phyloP scores from a whole-genome alignment of 2,329 filamentous ascomycete species.

The Cladosporium sp. region DNA sequence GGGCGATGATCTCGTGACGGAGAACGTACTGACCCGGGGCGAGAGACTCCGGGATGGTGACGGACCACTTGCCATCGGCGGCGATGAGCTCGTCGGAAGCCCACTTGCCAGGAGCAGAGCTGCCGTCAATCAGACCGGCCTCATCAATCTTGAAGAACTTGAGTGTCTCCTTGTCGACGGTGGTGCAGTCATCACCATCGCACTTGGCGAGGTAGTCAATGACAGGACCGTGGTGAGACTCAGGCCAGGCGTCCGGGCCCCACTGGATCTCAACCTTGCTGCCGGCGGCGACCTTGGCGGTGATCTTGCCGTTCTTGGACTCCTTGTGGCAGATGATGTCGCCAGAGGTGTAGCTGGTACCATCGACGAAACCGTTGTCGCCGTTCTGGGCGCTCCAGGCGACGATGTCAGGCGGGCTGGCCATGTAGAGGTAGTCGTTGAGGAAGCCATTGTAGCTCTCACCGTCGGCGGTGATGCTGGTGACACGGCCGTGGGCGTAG shows the following conservation, averaged over 20 bases:
- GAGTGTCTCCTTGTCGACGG: slow-evolving; percentile 50
- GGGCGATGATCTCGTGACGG: slow-evolving; percentile 57
- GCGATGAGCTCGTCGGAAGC: slow-evolving; percentile 50
- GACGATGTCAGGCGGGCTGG: slow-evolving; percentile 3
- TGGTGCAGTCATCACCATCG: slow-evolving; percentile 48
- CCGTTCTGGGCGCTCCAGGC: slow-evolving; percentile 16
- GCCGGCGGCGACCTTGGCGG: slow-evolving; percentile 58
- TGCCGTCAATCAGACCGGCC: slow-evolving; percentile 48
- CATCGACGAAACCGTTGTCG: slow-evolving; percentile 38
- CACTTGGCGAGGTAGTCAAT: slow-evolving; percentile 63
- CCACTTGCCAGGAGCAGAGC: slow-evolving; percentile 47
- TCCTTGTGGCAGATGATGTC: slow-evolving; percentile 47
- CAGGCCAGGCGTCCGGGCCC: slow-evolving; percentile 55
- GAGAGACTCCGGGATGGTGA: slow-evolving; percentile 51
- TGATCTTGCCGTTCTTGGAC: slow-evolving; percentile 47
- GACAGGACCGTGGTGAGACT: slow-evolving; percentile 60
- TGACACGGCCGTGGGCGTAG: slow-evolving; percentile 12
- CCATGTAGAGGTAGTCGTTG: slow-evolving; percentile 11
- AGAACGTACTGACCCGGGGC: slow-evolving; percentile 58
- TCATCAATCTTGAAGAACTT: slow-evolving; percentile 63
- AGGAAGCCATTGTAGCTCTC: slow-evolving; percentile 3
- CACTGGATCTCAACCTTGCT: slow-evolving; percentile 56
- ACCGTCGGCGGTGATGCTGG: slow-evolving; percentile 7
- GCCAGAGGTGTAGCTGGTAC: slow-evolving; percentile 18
- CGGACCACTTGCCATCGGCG: slow-evolving; percentile 23